phyloP scores from a whole-genome alignment of 495 filamentous ascomycete species.

The Talaromyces liani region DNA sequence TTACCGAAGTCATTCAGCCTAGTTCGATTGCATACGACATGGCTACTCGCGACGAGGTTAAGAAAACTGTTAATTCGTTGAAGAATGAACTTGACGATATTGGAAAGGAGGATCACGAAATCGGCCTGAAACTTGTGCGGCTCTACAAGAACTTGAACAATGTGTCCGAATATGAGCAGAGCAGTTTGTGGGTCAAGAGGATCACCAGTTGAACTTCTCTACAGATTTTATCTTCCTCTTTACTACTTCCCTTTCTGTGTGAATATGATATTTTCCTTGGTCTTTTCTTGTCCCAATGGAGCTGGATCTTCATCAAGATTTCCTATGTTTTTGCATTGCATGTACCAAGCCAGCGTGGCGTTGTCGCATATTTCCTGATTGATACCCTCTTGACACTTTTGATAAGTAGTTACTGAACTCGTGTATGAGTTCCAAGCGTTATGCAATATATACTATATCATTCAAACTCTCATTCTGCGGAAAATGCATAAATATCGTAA shows the following conservation, averaged over 20 bases:
- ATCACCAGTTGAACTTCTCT: conserved; percentile 40
- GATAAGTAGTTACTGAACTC: neutral
- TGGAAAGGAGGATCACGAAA: conserved; percentile 72
- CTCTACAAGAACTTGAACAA: conserved; percentile 74
- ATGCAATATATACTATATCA: neutral
- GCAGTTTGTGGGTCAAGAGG: conserved; percentile 74
- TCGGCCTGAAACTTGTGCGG: conserved; percentile 73
- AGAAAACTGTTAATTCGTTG: conserved; percentile 62
- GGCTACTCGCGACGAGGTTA: conserved; percentile 57
- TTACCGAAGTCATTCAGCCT: conserved; percentile 55
- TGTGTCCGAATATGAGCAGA: conserved; percentile 60
- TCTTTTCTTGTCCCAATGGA: neutral
- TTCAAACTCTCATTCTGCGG: neutral
- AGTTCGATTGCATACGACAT: conserved; percentile 51
- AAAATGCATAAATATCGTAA: neutral
- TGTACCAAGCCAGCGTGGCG: neutral
- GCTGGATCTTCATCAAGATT: neutral
- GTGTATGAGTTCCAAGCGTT: neutral
- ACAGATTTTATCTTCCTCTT: neutral
- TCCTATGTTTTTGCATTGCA: neutral
- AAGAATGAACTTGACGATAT: conserved; percentile 71
- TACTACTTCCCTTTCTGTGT: neutral
- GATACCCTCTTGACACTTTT: neutral
- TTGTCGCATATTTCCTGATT: neutral
- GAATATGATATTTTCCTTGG: neutral